phyloP scores from a whole-genome alignment of 1,284 basidiomycete genomes.

The Papiliotrema laurentii region DNA sequence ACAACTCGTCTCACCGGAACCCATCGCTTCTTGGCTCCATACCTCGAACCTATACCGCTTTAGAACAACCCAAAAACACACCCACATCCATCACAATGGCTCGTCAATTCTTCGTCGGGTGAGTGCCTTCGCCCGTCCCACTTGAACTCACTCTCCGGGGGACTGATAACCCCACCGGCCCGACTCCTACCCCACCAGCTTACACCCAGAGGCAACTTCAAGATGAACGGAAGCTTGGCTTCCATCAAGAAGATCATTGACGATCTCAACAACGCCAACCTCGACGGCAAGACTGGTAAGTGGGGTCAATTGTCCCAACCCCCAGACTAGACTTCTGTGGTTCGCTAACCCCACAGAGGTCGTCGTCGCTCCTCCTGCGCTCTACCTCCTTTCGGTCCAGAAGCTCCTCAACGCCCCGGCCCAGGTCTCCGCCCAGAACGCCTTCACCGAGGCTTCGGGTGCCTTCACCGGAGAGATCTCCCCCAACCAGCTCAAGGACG shows the following conservation, averaged over 20 bases:
- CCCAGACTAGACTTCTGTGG: background rate
- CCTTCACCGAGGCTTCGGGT: slow-evolving; percentile 75
- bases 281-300: slow-evolving; percentile 70
- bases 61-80: background rate
- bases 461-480: slow-evolving; percentile 96
- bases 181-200: too few species aligned
- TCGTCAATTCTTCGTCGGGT: slow-evolving; percentile 46
- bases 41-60: background rate
- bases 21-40: too few species aligned
- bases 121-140: slow-evolving; percentile 7
- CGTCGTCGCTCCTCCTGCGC: slow-evolving; percentile 81
- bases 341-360: slow-evolving; percentile 66
- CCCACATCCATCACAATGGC: slow-evolving; percentile 26
- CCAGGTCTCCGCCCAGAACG: slow-evolving; percentile 87
- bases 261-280: slow-evolving; percentile 66
- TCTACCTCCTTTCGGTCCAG: slow-evolving; percentile 73
- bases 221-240: slow-evolving; percentile 74
- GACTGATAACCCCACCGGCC: background rate
- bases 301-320: slow-evolving; percentile 10
- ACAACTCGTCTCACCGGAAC: too few species aligned
- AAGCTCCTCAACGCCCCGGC: slow-evolving; percentile 59
- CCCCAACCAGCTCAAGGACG: slow-evolving; percentile 77
- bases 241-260: slow-evolving; percentile 64
- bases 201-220: slow-evolving; percentile 91
- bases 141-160: background rate